Conservation (phyloP, 2,329 filamentous ascomycete species). For the Xylaria sp. region DNA sequence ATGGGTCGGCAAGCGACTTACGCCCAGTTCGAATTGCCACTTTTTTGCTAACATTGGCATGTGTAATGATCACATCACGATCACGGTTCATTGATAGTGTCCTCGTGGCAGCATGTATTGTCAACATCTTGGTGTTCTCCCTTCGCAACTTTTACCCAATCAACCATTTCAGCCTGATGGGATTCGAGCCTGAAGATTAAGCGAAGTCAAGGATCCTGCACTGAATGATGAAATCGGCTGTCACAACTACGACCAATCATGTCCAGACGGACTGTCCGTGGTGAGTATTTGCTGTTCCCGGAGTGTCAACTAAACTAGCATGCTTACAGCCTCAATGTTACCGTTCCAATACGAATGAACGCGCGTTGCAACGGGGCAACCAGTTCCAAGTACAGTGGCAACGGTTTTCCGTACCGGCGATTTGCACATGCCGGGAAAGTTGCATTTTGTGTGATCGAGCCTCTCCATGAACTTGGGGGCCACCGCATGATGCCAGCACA, state of each 20-base stretch:
- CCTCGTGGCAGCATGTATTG: background rate
- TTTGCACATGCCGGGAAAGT: background rate
- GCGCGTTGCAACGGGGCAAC: slow-evolving; percentile 1
- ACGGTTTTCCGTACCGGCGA: no score
- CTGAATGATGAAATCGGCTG: background rate
- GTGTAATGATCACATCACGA: no score
- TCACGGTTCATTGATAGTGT: background rate
- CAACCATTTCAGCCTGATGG: background rate
- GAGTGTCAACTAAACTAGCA: background rate
- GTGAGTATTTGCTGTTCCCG: background rate
- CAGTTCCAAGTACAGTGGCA: background rate
- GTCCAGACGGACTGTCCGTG: background rate
- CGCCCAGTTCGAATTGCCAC: background rate
- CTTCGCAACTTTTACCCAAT: background rate
- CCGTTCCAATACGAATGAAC: slow-evolving; percentile 1
- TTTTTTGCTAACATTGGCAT: background rate
- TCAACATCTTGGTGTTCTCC: background rate
- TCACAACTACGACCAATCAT: background rate
- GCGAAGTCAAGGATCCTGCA: background rate
- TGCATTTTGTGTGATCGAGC: background rate
- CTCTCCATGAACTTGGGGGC: background rate
- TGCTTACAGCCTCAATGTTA: background rate
- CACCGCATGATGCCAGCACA: background rate
- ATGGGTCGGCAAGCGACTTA: slow-evolving; percentile 2
- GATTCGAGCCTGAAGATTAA: background rate